Evolutionary conservation across 352 stramenopile species (phyloP), one percentile per base, ranked within the genome.

Genomic region (Globisporangium alternatum): DNA sequence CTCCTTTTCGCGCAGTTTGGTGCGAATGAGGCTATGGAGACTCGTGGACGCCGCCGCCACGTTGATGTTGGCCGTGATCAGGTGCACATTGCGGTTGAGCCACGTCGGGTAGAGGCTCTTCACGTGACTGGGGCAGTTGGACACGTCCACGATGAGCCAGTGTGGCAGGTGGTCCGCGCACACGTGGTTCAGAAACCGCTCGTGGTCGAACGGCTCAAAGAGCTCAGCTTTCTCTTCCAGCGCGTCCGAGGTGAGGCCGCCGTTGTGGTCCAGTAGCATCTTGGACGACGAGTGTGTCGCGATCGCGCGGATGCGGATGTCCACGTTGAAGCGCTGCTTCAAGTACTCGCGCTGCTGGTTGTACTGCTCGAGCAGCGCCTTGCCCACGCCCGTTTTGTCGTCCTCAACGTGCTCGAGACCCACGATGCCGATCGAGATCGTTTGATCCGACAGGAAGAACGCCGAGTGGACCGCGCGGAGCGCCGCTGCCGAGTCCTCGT

Each of bases 81-180:
- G 74, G 72, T 98, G 88, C 66, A 98, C 83, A 58, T 96, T 95
- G 56, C 79, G 77, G 17, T 66, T 79, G 4, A 98, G 71, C 96
- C 96, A 99, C 37, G 80, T 70, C 22, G 88, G 83, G 72, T 98
- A 97, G 54, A 95, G 75, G 28, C 77, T 71, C 22, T 88, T 81
- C n/a, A 95, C 84, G 65, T 90, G 78, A n/a, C 81, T 65, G 2
- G 77, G 75, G 52, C 93, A 91, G 67, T 96, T 92, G 5, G 94
- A 98, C 41, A 97, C 95, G 67, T 99, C 96, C 57, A 99, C 86
- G 60, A 98, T 93, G 13, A 98, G 81, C 75, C 89, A 93, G 72
- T 98, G 86, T 2, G 94, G 88, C 60, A 96, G 77, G 65, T 98
- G 91, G 52, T 96, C 80, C 12, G 80, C 80, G 61, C 94, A 89